A percentile compares a stretch with the other conserved stretches of the same genome.
Evolutionary conservation across 192 early-diverging fungal species (phyloP).

Genomic region (Backusella westeae): DNA sequence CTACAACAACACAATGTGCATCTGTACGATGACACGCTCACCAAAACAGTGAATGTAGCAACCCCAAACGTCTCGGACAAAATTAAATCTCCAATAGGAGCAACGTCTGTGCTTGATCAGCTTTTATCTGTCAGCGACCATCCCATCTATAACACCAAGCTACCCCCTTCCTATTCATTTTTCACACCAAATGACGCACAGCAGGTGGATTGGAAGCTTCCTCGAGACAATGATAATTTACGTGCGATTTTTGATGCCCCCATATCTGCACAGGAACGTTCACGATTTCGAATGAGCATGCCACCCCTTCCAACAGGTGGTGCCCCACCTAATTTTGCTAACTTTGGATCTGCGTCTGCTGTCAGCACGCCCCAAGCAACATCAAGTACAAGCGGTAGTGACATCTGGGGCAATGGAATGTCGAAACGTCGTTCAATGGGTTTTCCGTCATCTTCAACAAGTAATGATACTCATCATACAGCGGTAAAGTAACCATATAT

Average conservation of each 20-base stretch:
- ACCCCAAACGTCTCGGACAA: background rate
- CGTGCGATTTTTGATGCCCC: conserved; percentile 13
- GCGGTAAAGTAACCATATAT: background rate
- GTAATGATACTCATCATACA: background rate
- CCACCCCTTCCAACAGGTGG: background rate
- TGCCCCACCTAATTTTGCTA: background rate
- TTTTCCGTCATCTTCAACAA: background rate
- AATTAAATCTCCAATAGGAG: background rate
- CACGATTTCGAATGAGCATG: background rate
- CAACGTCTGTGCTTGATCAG: background rate
- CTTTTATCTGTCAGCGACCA: background rate
- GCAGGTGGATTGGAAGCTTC: background rate
- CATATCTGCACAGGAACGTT: conserved; percentile 1
- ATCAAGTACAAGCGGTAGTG: background rate
- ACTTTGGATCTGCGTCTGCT: background rate
- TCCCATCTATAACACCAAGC: background rate
- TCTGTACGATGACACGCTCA: background rate
- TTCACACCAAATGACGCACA: background rate
- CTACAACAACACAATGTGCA: background rate
- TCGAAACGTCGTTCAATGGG: background rate
- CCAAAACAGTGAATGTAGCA: background rate
- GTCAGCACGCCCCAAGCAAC: background rate
- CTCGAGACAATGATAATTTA: background rate
- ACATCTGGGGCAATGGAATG: background rate
- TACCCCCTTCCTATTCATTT: background rate